These are phyloP conservation scores for Allium sativum DNA, from an alignment of 106 monocot genomes.

Conservation along the genomic window DNA sequence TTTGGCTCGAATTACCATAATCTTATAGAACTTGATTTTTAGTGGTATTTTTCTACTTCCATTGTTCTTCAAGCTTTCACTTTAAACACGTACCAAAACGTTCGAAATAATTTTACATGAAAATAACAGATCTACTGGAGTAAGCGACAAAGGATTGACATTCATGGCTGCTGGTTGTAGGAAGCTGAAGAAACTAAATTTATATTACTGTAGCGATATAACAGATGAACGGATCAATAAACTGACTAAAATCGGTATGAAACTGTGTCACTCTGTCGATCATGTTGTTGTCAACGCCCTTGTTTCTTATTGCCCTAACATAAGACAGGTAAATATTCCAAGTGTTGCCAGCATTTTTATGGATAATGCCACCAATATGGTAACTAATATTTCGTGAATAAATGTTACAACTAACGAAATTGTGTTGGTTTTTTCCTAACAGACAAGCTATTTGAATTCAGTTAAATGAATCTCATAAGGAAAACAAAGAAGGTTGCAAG, in stretches of 20 bases:
- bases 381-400: too few relatives aligned
- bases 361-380: not conserved
- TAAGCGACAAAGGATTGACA: conserved; percentile 58
- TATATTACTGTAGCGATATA: conserved; percentile 73
- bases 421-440: too few relatives aligned
- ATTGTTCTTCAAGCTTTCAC: not conserved
- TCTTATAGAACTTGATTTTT: conserved; percentile 70
- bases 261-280: conserved; percentile 53
- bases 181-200: conserved; percentile 60
- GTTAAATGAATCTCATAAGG: too few relatives aligned
- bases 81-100: not conserved
- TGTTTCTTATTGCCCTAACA: conserved; percentile 37
- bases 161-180: conserved; percentile 50
- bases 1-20: conserved; percentile 56
- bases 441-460: too few relatives aligned
- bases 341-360: too few relatives aligned
- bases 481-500: too few relatives aligned
- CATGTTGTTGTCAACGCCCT: conserved; percentile 53
- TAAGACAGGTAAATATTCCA: conserved; percentile 52
- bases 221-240: conserved; percentile 49
- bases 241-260: conserved; percentile 51
- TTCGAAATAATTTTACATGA: not conserved
- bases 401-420: not conserved
- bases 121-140: conserved; percentile 35
- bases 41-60: conserved; percentile 34